These are phyloP conservation scores for Fusarium chaquense DNA, from an alignment of 2,329 filamentous ascomycete species.

Conservation along the genomic window DNA sequence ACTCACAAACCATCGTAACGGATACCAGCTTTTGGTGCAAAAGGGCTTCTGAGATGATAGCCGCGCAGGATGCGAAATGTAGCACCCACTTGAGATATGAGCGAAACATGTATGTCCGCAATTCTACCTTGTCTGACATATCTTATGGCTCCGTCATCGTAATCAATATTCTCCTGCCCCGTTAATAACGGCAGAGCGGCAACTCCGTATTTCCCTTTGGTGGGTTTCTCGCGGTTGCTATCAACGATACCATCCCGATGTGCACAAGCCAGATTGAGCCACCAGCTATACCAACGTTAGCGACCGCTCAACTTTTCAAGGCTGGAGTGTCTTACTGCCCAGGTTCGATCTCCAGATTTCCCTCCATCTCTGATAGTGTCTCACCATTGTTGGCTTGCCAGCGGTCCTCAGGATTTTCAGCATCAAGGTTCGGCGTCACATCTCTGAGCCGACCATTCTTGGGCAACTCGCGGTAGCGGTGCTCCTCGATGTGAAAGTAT, in stretches of 20 bases:
- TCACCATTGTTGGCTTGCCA: slow-evolving; percentile 54
- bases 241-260: slow-evolving; percentile 67
- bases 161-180: slow-evolving; percentile 61
- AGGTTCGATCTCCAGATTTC: slow-evolving; percentile 57
- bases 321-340: slow-evolving; percentile 60
- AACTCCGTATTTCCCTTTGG: slow-evolving; percentile 60
- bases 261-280: slow-evolving; percentile 68
- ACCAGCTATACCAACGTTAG: slow-evolving; percentile 62
- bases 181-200: slow-evolving; percentile 63
- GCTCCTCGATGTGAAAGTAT: slow-evolving; percentile 61
- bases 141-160: slow-evolving; percentile 49
- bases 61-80: slow-evolving; percentile 66
- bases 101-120: slow-evolving; percentile 60
- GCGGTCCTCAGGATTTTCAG: slow-evolving; percentile 48
- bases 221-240: slow-evolving; percentile 58
- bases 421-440: slow-evolving; percentile 54
- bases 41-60: slow-evolving; percentile 61
- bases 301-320: background rate
- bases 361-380: slow-evolving; percentile 56
- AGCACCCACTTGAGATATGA: slow-evolving; percentile 63
- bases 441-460: slow-evolving; percentile 56
- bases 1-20: slow-evolving; percentile 70
- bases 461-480: slow-evolving; percentile 54
- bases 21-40: slow-evolving; percentile 64
- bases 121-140: slow-evolving; percentile 61